phyloP scores from a whole-genome alignment of 2,329 filamentous ascomycete species.

The Cercospora canescens region DNA sequence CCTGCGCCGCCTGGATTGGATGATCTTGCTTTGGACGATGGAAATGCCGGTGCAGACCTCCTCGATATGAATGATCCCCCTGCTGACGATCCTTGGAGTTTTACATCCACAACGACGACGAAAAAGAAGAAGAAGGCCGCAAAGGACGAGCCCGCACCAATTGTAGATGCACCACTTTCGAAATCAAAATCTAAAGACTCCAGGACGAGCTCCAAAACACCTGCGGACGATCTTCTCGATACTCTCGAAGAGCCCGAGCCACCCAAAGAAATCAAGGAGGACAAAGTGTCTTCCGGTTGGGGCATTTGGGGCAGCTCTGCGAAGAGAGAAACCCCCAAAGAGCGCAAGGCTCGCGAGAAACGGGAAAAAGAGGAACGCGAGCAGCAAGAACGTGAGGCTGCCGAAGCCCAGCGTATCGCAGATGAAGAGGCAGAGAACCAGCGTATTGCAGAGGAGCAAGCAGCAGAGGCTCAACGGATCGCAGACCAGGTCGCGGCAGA shows the following conservation, averaged over 20 bases:
- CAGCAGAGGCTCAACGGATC: conserved; percentile 30
- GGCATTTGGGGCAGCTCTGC: conserved; percentile 36
- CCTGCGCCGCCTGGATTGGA: conserved; percentile 34
- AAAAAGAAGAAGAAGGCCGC: conserved; percentile 39
- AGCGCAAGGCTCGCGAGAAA: conserved; percentile 41
- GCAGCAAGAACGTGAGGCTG: conserved; percentile 39
- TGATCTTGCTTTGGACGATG: conserved; percentile 39
- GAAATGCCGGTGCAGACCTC: conserved; percentile 20
- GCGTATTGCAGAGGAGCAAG: conserved; percentile 39
- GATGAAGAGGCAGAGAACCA: conserved; percentile 36
- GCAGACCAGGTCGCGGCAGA: conserved; percentile 22
- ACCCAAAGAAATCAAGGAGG: conserved; percentile 31
- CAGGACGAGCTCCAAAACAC: conserved; percentile 28
- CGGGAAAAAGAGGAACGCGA: conserved; percentile 37
- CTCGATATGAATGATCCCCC: conserved; percentile 25
- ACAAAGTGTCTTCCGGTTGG: conserved; percentile 43
- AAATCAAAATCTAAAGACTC: conserved; percentile 38
- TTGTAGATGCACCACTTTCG: conserved; percentile 32
- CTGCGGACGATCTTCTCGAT: conserved; percentile 29
- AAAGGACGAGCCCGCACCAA: conserved; percentile 32
- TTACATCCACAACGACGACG: conserved; percentile 37
- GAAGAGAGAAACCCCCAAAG: conserved; percentile 37
- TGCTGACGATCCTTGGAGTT: conserved; percentile 32
- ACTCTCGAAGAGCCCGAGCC: conserved; percentile 27
- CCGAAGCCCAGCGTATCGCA: conserved; percentile 26